Percentiles rank a stretch among this genome's conserved stretches.
Evolutionary conservation across 495 filamentous ascomycete species (phyloP).

Genomic region (Annulohypoxylon stygium): DNA sequence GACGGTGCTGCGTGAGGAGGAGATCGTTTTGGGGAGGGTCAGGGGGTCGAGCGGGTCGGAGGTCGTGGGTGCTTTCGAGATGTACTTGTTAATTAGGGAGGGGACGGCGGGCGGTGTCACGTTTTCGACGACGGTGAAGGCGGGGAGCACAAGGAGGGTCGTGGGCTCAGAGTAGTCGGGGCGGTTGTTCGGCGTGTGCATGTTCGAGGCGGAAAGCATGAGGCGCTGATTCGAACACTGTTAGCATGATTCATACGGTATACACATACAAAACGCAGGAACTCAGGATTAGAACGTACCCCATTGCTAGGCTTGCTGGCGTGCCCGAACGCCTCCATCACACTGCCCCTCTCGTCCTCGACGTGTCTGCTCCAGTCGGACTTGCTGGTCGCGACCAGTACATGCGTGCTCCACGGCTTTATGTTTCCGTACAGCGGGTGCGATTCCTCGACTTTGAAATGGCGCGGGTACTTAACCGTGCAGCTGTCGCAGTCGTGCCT

Average conservation of each 20-base stretch:
- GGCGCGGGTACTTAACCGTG: slow-evolving; percentile 76
- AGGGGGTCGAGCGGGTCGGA: slow-evolving; percentile 72
- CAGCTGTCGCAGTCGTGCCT: slow-evolving; percentile 90
- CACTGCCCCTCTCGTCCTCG: slow-evolving; percentile 88
- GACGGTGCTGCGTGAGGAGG: slow-evolving; percentile 67
- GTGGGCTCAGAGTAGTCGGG: slow-evolving; percentile 75
- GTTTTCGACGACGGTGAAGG: slow-evolving; percentile 87
- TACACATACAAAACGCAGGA: background rate
- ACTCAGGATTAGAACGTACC: slow-evolving; percentile 61
- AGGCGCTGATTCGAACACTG: slow-evolving; percentile 67
- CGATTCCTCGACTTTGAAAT: slow-evolving; percentile 78
- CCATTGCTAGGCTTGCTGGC: slow-evolving; percentile 77
- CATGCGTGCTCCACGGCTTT: slow-evolving; percentile 89
- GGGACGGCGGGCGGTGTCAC: slow-evolving; percentile 82
- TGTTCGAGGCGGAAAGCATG: slow-evolving; percentile 95
- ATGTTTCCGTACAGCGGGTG: slow-evolving; percentile 88
- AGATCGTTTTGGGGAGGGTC: slow-evolving; percentile 55
- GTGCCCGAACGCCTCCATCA: slow-evolving; percentile 89
- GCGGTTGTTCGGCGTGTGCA: slow-evolving; percentile 76
- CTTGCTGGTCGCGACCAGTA: slow-evolving; percentile 94
- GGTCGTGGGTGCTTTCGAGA: slow-evolving; percentile 81
- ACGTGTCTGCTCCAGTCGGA: slow-evolving; percentile 94
- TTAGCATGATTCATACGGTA: slow-evolving; percentile 6
- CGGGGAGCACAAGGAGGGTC: slow-evolving; percentile 85
- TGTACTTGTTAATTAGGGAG: slow-evolving; percentile 75